These are phyloP conservation scores for Senecio squalidus DNA, from an alignment of 140 eudicot species.

Conservation along the genomic window DNA sequence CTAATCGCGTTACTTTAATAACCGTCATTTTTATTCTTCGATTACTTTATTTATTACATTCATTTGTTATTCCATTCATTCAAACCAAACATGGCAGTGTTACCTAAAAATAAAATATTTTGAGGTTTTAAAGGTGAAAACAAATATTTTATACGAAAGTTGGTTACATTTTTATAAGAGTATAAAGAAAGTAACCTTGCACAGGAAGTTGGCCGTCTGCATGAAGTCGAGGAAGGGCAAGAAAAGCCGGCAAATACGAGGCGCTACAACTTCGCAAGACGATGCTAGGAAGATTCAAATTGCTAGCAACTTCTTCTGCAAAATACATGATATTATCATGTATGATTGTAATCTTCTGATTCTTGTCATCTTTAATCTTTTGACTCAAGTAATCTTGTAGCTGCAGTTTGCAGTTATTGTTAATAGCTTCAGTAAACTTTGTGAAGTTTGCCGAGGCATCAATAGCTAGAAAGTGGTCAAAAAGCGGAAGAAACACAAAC, in stretches of 20 bases:
- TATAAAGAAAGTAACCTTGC: conserved; percentile 20
- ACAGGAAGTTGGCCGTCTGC: conserved; percentile 23
- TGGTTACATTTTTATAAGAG: not conserved
- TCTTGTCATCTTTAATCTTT: conserved; percentile 1
- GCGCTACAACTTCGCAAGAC: conserved; percentile 26
- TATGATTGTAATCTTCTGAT: conserved; percentile 20
- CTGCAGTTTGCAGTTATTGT: conserved; percentile 26
- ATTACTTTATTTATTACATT: no score
- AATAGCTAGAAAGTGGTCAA: conserved; percentile 19
- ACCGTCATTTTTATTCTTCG: no score
- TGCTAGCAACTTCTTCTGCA: conserved; percentile 32
- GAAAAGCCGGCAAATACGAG: conserved; percentile 26
- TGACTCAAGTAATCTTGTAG: conserved; percentile 22
- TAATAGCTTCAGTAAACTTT: conserved; percentile 16
- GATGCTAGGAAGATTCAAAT: conserved; percentile 32
- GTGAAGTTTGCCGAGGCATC: conserved; percentile 23
- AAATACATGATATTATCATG: conserved; percentile 33
- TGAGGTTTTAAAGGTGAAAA: no score
- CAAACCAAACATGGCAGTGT: no score
- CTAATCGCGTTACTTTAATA: no score
- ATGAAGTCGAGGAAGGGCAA: conserved; percentile 26
- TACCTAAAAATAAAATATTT: no score
- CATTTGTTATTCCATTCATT: no score
- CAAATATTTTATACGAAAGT: no score
- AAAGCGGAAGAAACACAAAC: conserved; percentile 27